A percentile compares a stretch with the other conserved stretches of the same genome.
phyloP scores from a whole-genome alignment of 441 rosid species.

The Viola pubescens region DNA sequence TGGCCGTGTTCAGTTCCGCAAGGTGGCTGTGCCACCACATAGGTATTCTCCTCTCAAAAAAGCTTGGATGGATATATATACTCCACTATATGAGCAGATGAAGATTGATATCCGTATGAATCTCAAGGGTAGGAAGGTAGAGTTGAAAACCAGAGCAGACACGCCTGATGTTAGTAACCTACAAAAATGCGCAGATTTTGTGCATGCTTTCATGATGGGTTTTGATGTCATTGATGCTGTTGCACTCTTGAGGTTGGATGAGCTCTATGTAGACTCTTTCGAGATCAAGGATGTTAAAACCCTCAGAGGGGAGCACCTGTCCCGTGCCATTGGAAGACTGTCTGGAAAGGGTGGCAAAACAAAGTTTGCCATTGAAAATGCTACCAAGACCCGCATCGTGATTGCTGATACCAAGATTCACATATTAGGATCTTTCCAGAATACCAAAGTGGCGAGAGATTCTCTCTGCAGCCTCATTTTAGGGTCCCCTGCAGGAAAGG shows the following conservation, averaged over 20 bases:
- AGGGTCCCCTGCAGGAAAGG: conserved; percentile 85
- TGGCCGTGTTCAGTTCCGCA: conserved; percentile 60
- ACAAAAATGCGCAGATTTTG: conserved; percentile 70
- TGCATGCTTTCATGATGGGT: conserved; percentile 83
- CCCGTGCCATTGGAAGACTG: conserved; percentile 70
- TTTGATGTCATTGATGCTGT: conserved; percentile 68
- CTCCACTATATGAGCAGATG: conserved; percentile 67
- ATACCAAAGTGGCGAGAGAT: conserved; percentile 66
- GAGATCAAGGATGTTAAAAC: conserved; percentile 92
- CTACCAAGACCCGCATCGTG: conserved; percentile 72
- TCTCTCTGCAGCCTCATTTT: conserved; percentile 77
- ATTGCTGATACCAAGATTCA: conserved; percentile 79
- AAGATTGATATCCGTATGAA: conserved; percentile 77
- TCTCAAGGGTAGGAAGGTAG: conserved; percentile 66
- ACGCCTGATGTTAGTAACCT: conserved; percentile 64
- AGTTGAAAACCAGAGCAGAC: conserved; percentile 60
- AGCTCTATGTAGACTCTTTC: conserved; percentile 75
- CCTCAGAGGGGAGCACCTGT: conserved; percentile 66
- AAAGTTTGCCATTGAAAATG: conserved; percentile 76
- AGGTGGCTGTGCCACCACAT: conserved; percentile 64
- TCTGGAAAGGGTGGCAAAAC: conserved; percentile 87
- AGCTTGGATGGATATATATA: conserved; percentile 70
- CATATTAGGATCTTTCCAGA: conserved; percentile 63
- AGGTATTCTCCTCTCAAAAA: conserved; percentile 75
- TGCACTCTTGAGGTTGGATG: conserved; percentile 66